Base-by-base conservation (phyloP, 768 basidiomycete genomes). In the Tulasnella sp. region DNA sequence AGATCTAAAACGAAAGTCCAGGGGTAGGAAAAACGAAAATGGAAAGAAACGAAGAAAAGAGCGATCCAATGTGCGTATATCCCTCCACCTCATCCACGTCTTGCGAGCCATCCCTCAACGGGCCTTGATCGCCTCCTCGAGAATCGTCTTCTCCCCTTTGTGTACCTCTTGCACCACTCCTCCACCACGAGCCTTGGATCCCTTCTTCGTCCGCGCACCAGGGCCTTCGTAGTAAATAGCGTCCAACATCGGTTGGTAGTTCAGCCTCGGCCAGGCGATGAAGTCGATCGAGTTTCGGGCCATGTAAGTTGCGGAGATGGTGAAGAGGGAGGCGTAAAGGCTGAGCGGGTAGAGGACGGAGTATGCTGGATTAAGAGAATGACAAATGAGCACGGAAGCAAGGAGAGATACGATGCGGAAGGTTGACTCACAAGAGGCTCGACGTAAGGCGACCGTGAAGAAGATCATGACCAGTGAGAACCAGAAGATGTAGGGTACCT, bases 231-330 rank as follows among this genome's bases (percentile, higher is more conserved):
- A 99, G 84, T 93, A 92, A 78, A 99, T 93, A 78, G 92, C 88
- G 80, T 96, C 94, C 34, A 83, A 82, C 46, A 92, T 91, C 0
- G 95, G 93, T 37, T 74, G 73, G 73, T 41, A 74, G 82, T 94
- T 90, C 78, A 99, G 89, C 16, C 93, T 90, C 20, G 98, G 98
- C 95, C 96, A 98, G 22, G 94, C 90, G 79, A 99, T 97, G 85
- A 98, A 99, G 81, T 96, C 94, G 82, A 97, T 92, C 48, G 96
- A 96, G 86, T 97, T 90, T 24, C 90, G 85, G 83, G 92, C 82
- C 82, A 99, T 96, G 87, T 94, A 96, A 64, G 87, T 83, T 80
- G 93, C 86, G 20, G 96, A 89, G 77, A 91, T 82, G 42, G 89
- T 84, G 73, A 95, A 87, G 72, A 97, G 84, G 46, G 89, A 83